These are phyloP conservation scores for Boletales sp. DNA, from an alignment of 768 basidiomycete species.

Conservation along the genomic window DNA sequence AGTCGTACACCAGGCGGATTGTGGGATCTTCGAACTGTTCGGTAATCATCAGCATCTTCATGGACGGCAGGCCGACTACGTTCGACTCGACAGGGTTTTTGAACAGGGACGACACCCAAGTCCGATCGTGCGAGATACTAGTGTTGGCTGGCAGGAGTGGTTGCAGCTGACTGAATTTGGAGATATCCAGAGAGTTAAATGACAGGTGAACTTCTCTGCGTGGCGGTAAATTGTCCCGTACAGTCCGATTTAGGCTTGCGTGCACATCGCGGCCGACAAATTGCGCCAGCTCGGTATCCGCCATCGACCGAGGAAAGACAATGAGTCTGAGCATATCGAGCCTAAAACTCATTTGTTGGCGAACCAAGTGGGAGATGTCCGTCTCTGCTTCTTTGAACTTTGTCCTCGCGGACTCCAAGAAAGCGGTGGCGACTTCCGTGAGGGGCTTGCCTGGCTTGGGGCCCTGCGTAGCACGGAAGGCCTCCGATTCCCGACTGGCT, in stretches of 20 bases:
- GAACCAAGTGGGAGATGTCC: conserved; percentile 56
- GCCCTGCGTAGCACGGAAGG: conserved; percentile 68
- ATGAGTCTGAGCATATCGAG: conserved; percentile 63
- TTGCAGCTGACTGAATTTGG: conserved; percentile 62
- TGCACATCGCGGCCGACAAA: conserved; percentile 65
- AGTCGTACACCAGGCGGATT: conserved; percentile 59
- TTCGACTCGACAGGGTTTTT: conserved; percentile 64
- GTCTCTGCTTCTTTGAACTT: conserved; percentile 67
- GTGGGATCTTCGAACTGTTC: conserved; percentile 48
- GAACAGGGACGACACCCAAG: conserved; percentile 61
- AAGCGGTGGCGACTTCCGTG: conserved; percentile 82
- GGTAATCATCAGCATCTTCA: conserved; percentile 79
- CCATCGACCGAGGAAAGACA: conserved; percentile 77
- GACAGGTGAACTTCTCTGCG: conserved; percentile 67
- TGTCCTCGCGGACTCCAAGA: conserved; percentile 69
- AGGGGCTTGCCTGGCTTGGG: conserved; percentile 78
- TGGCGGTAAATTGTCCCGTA: conserved; percentile 47
- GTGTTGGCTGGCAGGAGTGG: conserved; percentile 43
- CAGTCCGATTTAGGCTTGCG: conserved; percentile 65
- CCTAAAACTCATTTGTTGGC: conserved; percentile 71
- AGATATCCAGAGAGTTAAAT: conserved; percentile 74
- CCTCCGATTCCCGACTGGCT: conserved; percentile 74
- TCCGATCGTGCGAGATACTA: conserved; percentile 38
- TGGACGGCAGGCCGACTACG: conserved; percentile 77
- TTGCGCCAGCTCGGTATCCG: conserved; percentile 73